These are phyloP conservation scores for Limonium bicolor DNA, from an alignment of 148 eudicot species.

Conservation along the genomic window DNA sequence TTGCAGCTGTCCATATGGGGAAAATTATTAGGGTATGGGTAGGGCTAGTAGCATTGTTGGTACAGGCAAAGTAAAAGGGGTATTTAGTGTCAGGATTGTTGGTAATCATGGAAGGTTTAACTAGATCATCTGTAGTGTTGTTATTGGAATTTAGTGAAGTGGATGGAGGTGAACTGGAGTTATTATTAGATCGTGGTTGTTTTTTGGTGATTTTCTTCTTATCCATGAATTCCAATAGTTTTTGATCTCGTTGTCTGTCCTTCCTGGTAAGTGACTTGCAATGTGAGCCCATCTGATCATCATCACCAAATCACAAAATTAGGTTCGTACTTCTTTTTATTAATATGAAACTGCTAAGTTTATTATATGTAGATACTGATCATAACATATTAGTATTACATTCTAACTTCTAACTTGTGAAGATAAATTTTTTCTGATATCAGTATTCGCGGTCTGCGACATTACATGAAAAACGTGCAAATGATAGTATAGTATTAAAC, in stretches of 20 bases:
- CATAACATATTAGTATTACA: background rate
- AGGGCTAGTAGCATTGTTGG: too few relatives aligned
- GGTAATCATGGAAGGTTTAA: constrained; percentile 4
- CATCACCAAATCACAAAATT: background rate
- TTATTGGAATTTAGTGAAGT: background rate
- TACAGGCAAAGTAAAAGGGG: background rate
- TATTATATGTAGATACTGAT: background rate
- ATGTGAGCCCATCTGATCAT: constrained; percentile 84
- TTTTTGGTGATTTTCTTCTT: constrained; percentile 74
- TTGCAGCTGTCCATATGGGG: constrained; percentile 10
- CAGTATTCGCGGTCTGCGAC: too few relatives aligned
- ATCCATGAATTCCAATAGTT: constrained; percentile 99
- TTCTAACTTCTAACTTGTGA: constrained; percentile 1
- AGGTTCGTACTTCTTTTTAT: background rate
- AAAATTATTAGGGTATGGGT: background rate
- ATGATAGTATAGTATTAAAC: too few relatives aligned
- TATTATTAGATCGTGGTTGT: too few relatives aligned
- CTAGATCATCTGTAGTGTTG: background rate
- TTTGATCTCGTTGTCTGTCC: constrained; percentile 90
- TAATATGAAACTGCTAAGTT: background rate
- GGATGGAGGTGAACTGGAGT: constrained; percentile 9
- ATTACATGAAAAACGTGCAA: too few relatives aligned
- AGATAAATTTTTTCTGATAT: too few relatives aligned
- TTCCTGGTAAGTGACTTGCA: constrained; percentile 87
- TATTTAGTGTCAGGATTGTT: background rate